Percentiles rank a stretch among this genome's conserved stretches.
These are phyloP conservation scores for Amanita pseudoporphyria DNA, from an alignment of 768 basidiomycete species.

Conservation along the genomic window DNA sequence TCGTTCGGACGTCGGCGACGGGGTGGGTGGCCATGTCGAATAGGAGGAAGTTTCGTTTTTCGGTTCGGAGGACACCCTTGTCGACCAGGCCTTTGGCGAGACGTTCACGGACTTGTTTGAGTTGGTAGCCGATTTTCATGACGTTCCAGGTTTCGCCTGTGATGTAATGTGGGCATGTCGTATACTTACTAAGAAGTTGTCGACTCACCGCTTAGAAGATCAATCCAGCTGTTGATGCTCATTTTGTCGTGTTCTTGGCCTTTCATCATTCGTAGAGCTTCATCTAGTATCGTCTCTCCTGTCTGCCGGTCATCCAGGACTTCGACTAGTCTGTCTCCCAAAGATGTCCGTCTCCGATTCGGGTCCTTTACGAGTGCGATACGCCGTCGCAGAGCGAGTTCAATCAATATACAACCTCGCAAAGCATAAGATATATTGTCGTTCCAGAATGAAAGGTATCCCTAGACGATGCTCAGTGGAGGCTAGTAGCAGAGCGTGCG, in stretches of 20 bases:
- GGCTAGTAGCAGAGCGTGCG: no score
- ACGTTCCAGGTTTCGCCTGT: constrained; percentile 99
- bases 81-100: constrained; percentile 96
- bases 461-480: constrained; percentile 26
- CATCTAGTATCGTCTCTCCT: constrained; percentile 94
- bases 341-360: constrained; percentile 57
- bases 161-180: no score
- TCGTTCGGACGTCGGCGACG: constrained; percentile 85
- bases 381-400: constrained; percentile 89
- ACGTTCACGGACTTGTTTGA: constrained; percentile 96
- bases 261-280: constrained; percentile 95
- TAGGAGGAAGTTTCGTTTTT: constrained; percentile 96
- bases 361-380: constrained; percentile 89
- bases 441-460: constrained; percentile 98
- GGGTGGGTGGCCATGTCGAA: constrained; percentile 99
- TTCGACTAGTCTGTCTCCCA: constrained; percentile 80
- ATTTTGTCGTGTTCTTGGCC: constrained; percentile 62
- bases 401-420: constrained; percentile 95
- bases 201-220: constrained; percentile 83
- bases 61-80: constrained; percentile 97
- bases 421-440: constrained; percentile 99
- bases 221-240: constrained; percentile 88
- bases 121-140: constrained; percentile 98
- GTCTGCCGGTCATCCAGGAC: constrained; percentile 90
- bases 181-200: no score